Evolutionary conservation across 257 asterid species (phyloP), one percentile per base, ranked within the genome.

Genomic region (Orobanche coerulescens): DNA sequence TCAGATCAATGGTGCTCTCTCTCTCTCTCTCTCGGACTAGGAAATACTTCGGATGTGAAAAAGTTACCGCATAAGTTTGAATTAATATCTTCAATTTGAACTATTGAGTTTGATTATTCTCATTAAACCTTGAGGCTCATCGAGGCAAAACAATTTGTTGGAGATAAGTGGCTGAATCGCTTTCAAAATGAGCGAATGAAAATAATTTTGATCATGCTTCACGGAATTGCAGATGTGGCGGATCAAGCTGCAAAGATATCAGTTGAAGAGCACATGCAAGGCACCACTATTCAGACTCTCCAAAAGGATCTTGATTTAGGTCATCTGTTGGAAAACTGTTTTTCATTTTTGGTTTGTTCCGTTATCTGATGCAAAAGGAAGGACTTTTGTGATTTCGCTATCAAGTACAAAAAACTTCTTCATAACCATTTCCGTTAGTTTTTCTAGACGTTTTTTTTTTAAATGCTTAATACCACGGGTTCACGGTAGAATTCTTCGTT

Each of bases 211-310:
- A n/a, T 18, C 37, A 25, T 49, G 53, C 34, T 42, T 6, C 33
- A 8, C 12, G 49, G 54, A 69, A 47, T 65, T 78, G 74, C 82
- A 90, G 97, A 90, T 81, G 97, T 78, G 74, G 97, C 90, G 73
- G 97, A 90, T 81, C 94, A 90, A 66, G 96, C 87, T 10, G 89
- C 87, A 28, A 80, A 81, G 72, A 71, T 74, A 48, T 79, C 97
- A 18, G 81, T 74, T 33, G 88, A 90, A 65, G 94, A 90, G 75
- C 97, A 90, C 54, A 83, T 82, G 90, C 84, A 65, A 26, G 55
- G 70, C 65, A 69, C 91, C 43, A 83, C 84, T 39, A 62, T 90
- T 58, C 82, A 80, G 58, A 73, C 78, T 71, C 81, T 90, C 39
- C 86, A 83, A 43, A 79, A 73, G 62, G 97, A 90, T 59, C 87